Evolutionary conservation across 805 yeast genomes (phyloP), one percentile per base, ranked within the genome.

Genomic region (Starmera amethionina): DNA sequence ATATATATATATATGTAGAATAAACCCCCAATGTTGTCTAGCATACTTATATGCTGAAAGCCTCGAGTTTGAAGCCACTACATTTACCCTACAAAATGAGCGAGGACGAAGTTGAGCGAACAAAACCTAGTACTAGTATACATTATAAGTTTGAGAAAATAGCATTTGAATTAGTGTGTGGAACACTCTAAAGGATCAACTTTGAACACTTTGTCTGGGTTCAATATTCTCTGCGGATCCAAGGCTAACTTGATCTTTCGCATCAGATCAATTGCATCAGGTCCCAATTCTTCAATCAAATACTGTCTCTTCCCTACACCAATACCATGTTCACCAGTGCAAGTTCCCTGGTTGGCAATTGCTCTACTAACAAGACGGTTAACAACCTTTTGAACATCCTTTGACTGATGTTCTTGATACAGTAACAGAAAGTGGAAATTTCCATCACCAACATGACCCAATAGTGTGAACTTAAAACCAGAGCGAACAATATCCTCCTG

Each of bases 261-360:
- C 95, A 85, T 85, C 31, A 79, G 56, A 50, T 75, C 77, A 22
- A 85, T 70, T 0, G 93, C 74, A 1, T 72, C 79, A 5, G 66
- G 65, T 1, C 93, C 94, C 25, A 85, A 60, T 56, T 85, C 95
- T 41, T 64, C 61, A 27, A 68, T 62, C 30, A 85, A 58, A 43
- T 68, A 77, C 27, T 71, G 72, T 46, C 89, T 62, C 53, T 85
- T 85, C 31, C 90, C 89, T 34, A 79, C 70, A 8, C 95, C 95
- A 32, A 86, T 75, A 12, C 95, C 95, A 55, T 85, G 95, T 53
- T 85, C 95, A 30, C 95, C 95, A 5, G 88, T 81, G 48, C 87
- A 79, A 2, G 95, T 85, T 2, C 95, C 94, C 40, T 84, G 94
- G 32, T 78, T 71, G 1, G 63, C 70, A 14, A 85, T 61, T 0